Evolutionary conservation across 2,329 filamentous ascomycete species (phyloP).

Genomic region (Macroventuria anomochaeta): DNA sequence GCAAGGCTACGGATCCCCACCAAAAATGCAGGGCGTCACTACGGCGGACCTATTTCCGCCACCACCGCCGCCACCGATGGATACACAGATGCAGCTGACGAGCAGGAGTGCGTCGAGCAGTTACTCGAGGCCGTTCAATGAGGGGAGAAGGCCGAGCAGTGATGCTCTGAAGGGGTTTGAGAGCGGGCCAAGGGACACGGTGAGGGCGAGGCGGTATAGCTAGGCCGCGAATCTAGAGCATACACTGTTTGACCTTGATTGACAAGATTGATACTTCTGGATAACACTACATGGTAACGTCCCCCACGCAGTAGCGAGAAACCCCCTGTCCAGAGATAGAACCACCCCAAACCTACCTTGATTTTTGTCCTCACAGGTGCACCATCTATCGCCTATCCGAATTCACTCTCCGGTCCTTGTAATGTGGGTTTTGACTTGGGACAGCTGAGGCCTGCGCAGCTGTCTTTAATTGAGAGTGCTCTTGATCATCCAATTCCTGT

Average conservation of each 20-base stretch:
- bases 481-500: neutral
- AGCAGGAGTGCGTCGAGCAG: conserved; percentile 8
- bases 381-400: no score
- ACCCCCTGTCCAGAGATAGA: no score
- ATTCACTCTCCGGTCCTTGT: no score
- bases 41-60: conserved; percentile 22
- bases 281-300: neutral
- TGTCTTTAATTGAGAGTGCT: neutral
- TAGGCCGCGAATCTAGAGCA: neutral
- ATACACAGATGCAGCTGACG: conserved; percentile 9
- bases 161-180: neutral
- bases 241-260: neutral
- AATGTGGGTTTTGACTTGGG: no score
- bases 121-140: conserved; percentile 13
- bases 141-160: neutral
- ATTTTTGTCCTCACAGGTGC: no score
- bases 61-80: conserved; percentile 8
- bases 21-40: conserved; percentile 21
- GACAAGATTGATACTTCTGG: neutral
- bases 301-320: no score
- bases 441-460: neutral
- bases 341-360: no score
- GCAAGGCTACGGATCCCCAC: neutral
- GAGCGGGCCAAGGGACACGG: neutral
- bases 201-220: neutral